A percentile compares a stretch with the other conserved stretches of the same genome.
Conservation (phyloP, 257 asterid genomes). For the Nicotiana obtusifolia region DNA sequence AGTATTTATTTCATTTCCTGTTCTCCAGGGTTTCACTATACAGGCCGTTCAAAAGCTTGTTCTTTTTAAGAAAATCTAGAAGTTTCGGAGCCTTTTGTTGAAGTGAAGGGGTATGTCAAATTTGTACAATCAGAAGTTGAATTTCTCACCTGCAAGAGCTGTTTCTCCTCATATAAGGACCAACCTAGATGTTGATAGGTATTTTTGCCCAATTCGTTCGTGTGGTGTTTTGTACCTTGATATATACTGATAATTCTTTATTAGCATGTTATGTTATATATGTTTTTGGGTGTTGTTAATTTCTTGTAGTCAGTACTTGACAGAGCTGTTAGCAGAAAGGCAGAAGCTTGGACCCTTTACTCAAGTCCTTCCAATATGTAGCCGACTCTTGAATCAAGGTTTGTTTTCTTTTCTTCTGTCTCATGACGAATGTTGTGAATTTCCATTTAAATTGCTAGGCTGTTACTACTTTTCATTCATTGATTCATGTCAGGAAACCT, state of each 20-base stretch:
- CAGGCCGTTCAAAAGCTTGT: neutral
- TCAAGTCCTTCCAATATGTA: slow-evolving; percentile 71
- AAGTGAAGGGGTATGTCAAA: slow-evolving; percentile 42
- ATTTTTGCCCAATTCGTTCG: neutral
- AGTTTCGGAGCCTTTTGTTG: neutral
- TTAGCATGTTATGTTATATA: neutral
- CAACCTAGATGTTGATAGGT: slow-evolving; percentile 42
- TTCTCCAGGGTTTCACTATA: neutral
- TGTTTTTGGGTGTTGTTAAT: slow-evolving; percentile 9
- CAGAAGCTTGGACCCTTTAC: slow-evolving; percentile 73
- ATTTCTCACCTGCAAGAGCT: slow-evolving; percentile 72
- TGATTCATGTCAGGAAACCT: neutral
- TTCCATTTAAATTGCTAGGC: neutral
- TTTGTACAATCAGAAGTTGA: slow-evolving; percentile 49
- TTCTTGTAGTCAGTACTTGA: slow-evolving; percentile 57
- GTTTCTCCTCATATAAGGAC: slow-evolving; percentile 44
- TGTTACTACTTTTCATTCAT: neutral
- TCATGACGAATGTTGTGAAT: neutral
- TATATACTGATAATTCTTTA: neutral
- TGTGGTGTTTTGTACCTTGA: neutral
- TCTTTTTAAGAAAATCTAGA: slow-evolving; percentile 14
- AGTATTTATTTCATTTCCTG: neutral
- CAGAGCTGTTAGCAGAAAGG: slow-evolving; percentile 66
- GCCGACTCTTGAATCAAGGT: slow-evolving; percentile 80
- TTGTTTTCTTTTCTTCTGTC: neutral